Evolutionary conservation across 257 asterid species (phyloP).

Genomic region (Scutellaria minor): DNA sequence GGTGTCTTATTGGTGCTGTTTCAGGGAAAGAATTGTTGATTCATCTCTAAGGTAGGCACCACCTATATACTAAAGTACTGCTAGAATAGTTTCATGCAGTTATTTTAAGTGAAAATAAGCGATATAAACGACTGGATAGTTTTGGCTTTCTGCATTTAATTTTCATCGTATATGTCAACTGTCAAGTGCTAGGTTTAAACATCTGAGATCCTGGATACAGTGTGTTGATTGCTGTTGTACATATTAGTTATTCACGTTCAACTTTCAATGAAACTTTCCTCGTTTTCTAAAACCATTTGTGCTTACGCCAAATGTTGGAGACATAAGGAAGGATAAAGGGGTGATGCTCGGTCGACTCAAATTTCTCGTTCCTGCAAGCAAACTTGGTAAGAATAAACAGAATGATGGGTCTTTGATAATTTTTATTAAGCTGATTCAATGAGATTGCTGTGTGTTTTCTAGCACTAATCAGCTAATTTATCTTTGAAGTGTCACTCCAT

Average conservation of each 20-base stretch:
- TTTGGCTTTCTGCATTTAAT: background rate
- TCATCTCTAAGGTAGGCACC: background rate
- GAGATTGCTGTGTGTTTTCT: too few species aligned
- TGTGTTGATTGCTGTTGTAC: background rate
- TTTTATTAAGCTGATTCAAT: too few species aligned
- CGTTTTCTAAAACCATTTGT: background rate
- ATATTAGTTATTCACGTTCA: background rate
- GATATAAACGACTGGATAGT: background rate
- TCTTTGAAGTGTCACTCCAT: too few species aligned
- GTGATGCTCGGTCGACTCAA: background rate
- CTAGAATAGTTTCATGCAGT: constrained; percentile 2
- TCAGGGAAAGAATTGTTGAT: background rate
- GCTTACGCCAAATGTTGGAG: constrained; percentile 8
- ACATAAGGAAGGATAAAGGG: background rate
- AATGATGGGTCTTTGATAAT: too few species aligned
- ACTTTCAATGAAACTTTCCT: background rate
- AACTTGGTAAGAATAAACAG: too few species aligned
- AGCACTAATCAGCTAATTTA: too few species aligned
- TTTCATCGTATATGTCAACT: background rate
- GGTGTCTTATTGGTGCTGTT: background rate
- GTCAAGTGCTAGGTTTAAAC: background rate
- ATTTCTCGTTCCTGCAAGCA: background rate
- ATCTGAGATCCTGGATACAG: background rate
- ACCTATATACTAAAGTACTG: background rate
- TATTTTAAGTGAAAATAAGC: background rate